Percentiles rank a stretch among this genome's conserved stretches.
Conservation (phyloP, 768 basidiomycete species). For the Psilocybe subaeruginosa region DNA sequence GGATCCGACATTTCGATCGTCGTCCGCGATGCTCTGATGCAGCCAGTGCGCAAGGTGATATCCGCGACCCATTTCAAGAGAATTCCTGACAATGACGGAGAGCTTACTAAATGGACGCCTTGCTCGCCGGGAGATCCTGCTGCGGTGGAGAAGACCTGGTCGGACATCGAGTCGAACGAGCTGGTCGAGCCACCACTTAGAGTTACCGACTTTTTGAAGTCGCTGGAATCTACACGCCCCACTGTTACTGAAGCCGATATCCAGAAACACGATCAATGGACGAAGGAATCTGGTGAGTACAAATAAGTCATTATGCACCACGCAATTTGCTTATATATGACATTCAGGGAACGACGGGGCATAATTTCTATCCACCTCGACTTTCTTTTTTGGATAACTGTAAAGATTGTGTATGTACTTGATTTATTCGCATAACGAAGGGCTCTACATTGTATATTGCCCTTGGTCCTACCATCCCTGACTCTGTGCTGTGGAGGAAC, state of each 20-base stretch:
- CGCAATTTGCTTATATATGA: not conserved
- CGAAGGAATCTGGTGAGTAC: constrained; percentile 74
- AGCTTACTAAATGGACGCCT: constrained; percentile 77
- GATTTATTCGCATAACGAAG: not conserved
- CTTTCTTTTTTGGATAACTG: not conserved
- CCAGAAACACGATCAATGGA: constrained; percentile 82
- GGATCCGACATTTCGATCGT: constrained; percentile 95
- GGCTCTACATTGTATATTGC: not conserved
- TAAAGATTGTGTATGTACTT: not conserved
- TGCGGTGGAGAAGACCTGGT: constrained; percentile 89
- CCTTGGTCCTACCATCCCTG: not conserved
- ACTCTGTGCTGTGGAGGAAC: too few species aligned
- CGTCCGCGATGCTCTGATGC: constrained; percentile 97
- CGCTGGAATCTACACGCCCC: constrained; percentile 76
- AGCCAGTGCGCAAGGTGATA: constrained; percentile 95
- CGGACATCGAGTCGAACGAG: constrained; percentile 85
- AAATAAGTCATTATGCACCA: not conserved
- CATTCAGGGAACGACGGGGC: constrained; percentile 17
- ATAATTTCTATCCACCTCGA: constrained; percentile 5
- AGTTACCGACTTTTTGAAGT: constrained; percentile 80
- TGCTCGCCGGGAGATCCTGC: constrained; percentile 93
- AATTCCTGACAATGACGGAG: constrained; percentile 34
- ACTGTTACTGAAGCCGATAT: constrained; percentile 92
- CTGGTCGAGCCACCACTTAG: constrained; percentile 86
- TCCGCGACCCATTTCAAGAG: constrained; percentile 94